phyloP scores from a whole-genome alignment of 176 grass and related monocot species.

The Hyparrhenia diplandra region DNA sequence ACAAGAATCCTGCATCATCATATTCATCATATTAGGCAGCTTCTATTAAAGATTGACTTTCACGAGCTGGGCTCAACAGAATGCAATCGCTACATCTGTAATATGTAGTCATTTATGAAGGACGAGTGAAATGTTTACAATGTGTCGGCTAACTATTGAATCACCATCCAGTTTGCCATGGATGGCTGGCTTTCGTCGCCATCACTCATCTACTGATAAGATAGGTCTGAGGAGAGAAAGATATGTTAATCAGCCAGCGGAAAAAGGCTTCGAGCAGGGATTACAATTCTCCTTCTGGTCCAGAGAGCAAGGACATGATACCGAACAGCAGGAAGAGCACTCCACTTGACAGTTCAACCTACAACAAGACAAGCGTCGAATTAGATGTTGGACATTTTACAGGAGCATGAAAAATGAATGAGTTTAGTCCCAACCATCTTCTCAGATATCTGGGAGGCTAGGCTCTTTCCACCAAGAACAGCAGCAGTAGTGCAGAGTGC shows the following conservation, averaged over 20 bases:
- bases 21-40: background rate
- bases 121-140: slow-evolving; percentile 32
- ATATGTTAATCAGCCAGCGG: slow-evolving; percentile 20
- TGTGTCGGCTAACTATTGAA: slow-evolving; percentile 44
- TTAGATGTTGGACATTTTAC: background rate
- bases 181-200: slow-evolving; percentile 22
- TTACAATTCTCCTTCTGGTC: slow-evolving; percentile 46
- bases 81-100: slow-evolving; percentile 1
- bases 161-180: slow-evolving; percentile 3
- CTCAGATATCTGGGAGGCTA: slow-evolving; percentile 98
- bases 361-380: background rate
- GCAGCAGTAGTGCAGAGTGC: slow-evolving; percentile 95
- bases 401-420: background rate
- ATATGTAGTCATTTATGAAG: slow-evolving; percentile 40
- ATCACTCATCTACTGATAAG: slow-evolving; percentile 31
- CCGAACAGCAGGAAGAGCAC: slow-evolving; percentile 79
- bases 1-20: background rate
- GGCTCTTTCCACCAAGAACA: slow-evolving; percentile 89
- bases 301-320: slow-evolving; percentile 69
- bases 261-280: background rate
- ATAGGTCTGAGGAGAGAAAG: slow-evolving; percentile 15
- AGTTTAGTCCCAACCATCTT: slow-evolving; percentile 57
- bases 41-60: background rate
- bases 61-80: background rate
- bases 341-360: slow-evolving; percentile 81